phyloP scores from a whole-genome alignment of 2,329 filamentous ascomycete species.

The Thelonectria olida region DNA sequence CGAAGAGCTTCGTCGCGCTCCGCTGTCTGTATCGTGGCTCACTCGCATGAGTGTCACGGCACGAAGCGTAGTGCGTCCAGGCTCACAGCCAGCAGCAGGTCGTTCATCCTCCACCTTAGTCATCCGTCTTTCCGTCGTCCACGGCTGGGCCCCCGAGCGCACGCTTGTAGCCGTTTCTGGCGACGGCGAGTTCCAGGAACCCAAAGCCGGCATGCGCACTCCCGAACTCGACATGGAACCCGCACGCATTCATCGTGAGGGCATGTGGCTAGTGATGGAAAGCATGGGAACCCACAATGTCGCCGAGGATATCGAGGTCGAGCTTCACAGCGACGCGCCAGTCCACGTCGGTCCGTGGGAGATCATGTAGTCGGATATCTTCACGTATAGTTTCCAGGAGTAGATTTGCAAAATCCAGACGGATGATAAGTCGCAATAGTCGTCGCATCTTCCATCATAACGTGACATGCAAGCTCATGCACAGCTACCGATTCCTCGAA shows the following conservation, averaged over 20 bases:
- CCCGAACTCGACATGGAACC: slow-evolving; percentile 80
- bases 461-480: slow-evolving; percentile 4
- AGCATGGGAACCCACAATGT: slow-evolving; percentile 68
- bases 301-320: slow-evolving; percentile 59
- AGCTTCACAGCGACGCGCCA: slow-evolving; percentile 60
- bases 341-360: slow-evolving; percentile 57
- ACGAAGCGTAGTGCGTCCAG: slow-evolving; percentile 41
- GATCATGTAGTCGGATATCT: slow-evolving; percentile 22
- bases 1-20: slow-evolving; percentile 51
- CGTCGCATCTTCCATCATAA: not conserved
- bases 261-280: slow-evolving; percentile 85
- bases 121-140: slow-evolving; percentile 77
- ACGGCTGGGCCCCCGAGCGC: slow-evolving; percentile 76
- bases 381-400: not conserved
- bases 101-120: slow-evolving; percentile 57
- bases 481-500: not conserved
- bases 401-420: not conserved
- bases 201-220: slow-evolving; percentile 71
- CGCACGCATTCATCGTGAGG: slow-evolving; percentile 60
- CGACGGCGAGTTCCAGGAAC: slow-evolving; percentile 80
- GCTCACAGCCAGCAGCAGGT: slow-evolving; percentile 29
- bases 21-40: slow-evolving; percentile 57
- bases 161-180: slow-evolving; percentile 71
- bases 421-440: not conserved
- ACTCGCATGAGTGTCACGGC: slow-evolving; percentile 60